A percentile compares a stretch with the other conserved stretches of the same genome.
phyloP scores from a whole-genome alignment of 768 basidiomycete species.

The Phylloporus scabripes region DNA sequence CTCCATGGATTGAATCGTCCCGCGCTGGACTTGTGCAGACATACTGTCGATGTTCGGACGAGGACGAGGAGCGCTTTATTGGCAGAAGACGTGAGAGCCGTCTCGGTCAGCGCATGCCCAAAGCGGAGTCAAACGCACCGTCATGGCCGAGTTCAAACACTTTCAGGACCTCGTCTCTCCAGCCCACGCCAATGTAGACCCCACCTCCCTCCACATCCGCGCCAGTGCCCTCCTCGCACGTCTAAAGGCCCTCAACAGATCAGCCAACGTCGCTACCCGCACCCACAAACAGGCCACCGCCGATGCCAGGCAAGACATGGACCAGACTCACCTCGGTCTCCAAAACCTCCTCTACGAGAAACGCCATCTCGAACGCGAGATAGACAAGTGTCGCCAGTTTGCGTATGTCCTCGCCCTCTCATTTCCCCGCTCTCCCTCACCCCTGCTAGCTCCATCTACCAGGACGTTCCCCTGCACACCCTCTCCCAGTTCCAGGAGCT shows the following conservation, averaged over 20 bases:
- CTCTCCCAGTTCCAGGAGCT: conserved; percentile 62
- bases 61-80: conserved; percentile 14
- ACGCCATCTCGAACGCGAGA: conserved; percentile 84
- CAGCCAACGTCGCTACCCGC: conserved; percentile 66
- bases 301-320: conserved; percentile 83
- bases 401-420: conserved; percentile 48
- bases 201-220: conserved; percentile 48
- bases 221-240: conserved; percentile 74
- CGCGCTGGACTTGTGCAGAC: conserved; percentile 43
- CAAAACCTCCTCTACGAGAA: conserved; percentile 89
- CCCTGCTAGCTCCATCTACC: conserved; percentile 69
- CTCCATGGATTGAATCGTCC: conserved; percentile 90
- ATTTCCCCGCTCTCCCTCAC: conserved; percentile 1
- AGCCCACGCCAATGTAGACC: conserved; percentile 40
- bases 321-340: conserved; percentile 78
- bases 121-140: not conserved
- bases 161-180: conserved; percentile 60
- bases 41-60: conserved; percentile 6
- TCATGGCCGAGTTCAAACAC: conserved; percentile 36
- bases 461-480: conserved; percentile 73
- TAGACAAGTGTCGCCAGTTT: conserved; percentile 89
- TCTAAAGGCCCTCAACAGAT: conserved; percentile 73
- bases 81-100: conserved; percentile 19
- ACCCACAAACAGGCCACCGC: conserved; percentile 64
- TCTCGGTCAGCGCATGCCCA: conserved; percentile 13